Evolutionary conservation across 495 filamentous ascomycete species (phyloP).

Genomic region (Mytilinidion resinicola): DNA sequence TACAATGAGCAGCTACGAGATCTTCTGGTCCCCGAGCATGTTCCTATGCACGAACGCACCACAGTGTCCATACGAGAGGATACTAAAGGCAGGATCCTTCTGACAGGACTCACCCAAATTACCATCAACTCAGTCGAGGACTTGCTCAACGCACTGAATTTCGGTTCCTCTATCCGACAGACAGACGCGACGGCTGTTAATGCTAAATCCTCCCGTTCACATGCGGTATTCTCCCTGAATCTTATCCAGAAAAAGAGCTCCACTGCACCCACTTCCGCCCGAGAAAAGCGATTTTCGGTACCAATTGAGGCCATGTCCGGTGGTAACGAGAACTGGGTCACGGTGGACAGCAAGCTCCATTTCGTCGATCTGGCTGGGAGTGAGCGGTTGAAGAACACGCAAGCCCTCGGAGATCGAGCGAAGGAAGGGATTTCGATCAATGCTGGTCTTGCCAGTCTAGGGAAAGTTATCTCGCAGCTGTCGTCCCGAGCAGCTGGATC

Average conservation of each 20-base stretch:
- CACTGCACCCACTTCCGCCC: slow-evolving; percentile 43
- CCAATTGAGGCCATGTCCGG: slow-evolving; percentile 73
- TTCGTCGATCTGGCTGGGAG: slow-evolving; percentile 98
- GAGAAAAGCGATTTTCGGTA: slow-evolving; percentile 85
- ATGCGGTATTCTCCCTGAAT: slow-evolving; percentile 95
- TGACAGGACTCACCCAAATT: slow-evolving; percentile 83
- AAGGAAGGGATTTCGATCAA: slow-evolving; percentile 99
- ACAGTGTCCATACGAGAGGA: slow-evolving; percentile 86
- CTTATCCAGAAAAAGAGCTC: slow-evolving; percentile 78
- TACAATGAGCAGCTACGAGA: slow-evolving; percentile 96
- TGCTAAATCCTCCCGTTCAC: slow-evolving; percentile 95
- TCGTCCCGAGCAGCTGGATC: slow-evolving; percentile 81
- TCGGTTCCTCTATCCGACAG: slow-evolving; percentile 89
- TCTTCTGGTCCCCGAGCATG: slow-evolving; percentile 73
- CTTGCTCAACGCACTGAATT: slow-evolving; percentile 78
- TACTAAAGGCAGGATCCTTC: slow-evolving; percentile 86
- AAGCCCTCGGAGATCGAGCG: slow-evolving; percentile 89
- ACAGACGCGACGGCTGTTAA: slow-evolving; percentile 99
- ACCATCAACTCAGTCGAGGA: slow-evolving; percentile 90
- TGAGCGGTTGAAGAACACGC: slow-evolving; percentile 94
- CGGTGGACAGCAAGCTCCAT: slow-evolving; percentile 95
- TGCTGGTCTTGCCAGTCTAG: slow-evolving; percentile 86
- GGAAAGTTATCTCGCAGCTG: slow-evolving; percentile 97
- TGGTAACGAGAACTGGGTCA: slow-evolving; percentile 62
- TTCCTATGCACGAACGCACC: slow-evolving; percentile 60